Base-by-base conservation (phyloP, 495 filamentous ascomycete genomes). In the Chaetomium cochliodes region DNA sequence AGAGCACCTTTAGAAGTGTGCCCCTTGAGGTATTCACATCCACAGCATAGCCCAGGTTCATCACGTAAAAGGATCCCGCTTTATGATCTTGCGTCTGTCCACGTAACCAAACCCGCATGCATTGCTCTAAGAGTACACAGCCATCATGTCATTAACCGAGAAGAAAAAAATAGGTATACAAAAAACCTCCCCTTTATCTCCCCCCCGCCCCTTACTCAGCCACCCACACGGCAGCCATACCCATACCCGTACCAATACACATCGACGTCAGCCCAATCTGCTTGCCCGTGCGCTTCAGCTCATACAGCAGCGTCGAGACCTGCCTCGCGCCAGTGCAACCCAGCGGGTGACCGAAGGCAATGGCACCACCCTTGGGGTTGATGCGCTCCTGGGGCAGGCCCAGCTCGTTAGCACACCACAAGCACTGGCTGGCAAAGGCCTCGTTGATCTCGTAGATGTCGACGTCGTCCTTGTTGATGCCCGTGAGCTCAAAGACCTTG, bases 391-490 rank as follows among this genome's bases (percentile, higher is more conserved):
- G 60, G 65, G 91, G 90, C 52, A 98, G 71, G 30, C 88, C 90
- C 20, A 98, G 86, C 82, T 97, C 90, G 72, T 92, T 88, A 53
- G 88, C 82, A 79, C 96, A 98, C 89, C 89, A 97, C 56, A 98
- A 79, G 72, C 92, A 97, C 83, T 98, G 94, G 60, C 84, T 88
- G 18, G 94, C 94, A 75, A 98, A 98, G 9, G 94, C 94, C 86
- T 98, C 94, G 83, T 98, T 98, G 84, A 98, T 98, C 86, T 98
- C 94, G 74, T 84, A 98, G 73, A 98, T 90, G 76, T 97, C 96
- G 42, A 98, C 92, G 66, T 98, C 94, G 53, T 93, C 89, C 79
- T 90, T 92, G 67, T 82, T 84, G 65, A 98, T 85, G 49, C 92
- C 90, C 4, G 92, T 90, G 74, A 94, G 93, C 76, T 88, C 82